These are phyloP conservation scores for Magnolia kwangsiensis DNA, from an alignment of 164 flowering plant species.

Conservation along the genomic window DNA sequence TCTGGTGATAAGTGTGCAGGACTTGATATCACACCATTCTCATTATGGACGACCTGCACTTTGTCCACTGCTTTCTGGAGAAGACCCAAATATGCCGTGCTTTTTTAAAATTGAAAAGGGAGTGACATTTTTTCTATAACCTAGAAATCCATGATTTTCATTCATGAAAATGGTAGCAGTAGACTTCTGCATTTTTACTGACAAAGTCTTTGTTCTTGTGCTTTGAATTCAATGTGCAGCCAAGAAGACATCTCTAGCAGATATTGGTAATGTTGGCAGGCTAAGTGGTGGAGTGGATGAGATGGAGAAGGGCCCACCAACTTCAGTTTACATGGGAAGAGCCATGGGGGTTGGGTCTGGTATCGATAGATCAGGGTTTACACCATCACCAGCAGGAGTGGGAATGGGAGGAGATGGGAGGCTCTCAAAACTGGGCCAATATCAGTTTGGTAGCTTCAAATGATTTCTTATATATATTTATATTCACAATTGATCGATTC, in stretches of 20 bases:
- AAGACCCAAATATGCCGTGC: too few relatives aligned
- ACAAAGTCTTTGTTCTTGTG: not conserved
- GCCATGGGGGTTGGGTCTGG: conserved; percentile 82
- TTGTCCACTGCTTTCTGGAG: too few relatives aligned
- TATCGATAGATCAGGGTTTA: conserved; percentile 50
- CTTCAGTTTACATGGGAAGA: conserved; percentile 57
- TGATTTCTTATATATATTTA: not conserved
- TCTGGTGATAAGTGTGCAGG: too few relatives aligned
- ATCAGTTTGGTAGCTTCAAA: conserved; percentile 58
- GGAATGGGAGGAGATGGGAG: conserved; percentile 36
- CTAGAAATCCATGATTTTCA: too few relatives aligned
- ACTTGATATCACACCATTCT: too few relatives aligned
- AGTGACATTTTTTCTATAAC: too few relatives aligned
- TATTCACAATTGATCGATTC: too few relatives aligned
- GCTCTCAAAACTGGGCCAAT: conserved; percentile 56
- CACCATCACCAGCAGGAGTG: conserved; percentile 27
- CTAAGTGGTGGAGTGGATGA: conserved; percentile 59
- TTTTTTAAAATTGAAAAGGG: too few relatives aligned
- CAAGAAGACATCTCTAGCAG: conserved; percentile 74
- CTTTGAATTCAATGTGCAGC: conserved; percentile 42
- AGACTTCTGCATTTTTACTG: not conserved
- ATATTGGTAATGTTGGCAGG: conserved; percentile 83
- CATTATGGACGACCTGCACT: too few relatives aligned
- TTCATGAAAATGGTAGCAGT: too few relatives aligned
- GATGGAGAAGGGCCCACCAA: conserved; percentile 50